Evolutionary conservation across 768 basidiomycete species (phyloP), one percentile per base, ranked within the genome.

Genomic region (Tremella mesenterica): DNA sequence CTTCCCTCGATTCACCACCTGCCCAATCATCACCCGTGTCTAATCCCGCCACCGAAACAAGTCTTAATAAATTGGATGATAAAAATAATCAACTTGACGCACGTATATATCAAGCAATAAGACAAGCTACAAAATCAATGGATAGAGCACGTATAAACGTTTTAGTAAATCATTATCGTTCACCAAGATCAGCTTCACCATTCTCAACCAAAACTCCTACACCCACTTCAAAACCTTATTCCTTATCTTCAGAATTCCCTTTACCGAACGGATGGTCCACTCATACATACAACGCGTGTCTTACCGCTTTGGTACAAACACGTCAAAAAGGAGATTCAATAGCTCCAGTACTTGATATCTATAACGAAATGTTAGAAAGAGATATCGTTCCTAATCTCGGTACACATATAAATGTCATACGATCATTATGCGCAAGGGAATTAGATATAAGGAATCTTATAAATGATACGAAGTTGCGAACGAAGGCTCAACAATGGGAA

Each of bases 291-390:
- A 88, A 88, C 61, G 68, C 76, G 29, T 82, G 82, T 4, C 72
- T 90, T 20, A 65, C 76, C 1, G 81, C 80, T 0, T 71, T 89
- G 2, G 62, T 76, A 31, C 26, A 38, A 0, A 53, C 63, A 13
- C 66, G 74, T 25, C 39, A 36, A 27, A 58, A 72, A 9, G 82
- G 82, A 7, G 79, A 80, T 56, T 80, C 82, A 5, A 76, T 87
- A 27, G 71, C 77, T 0, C 65, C 78, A 36, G 73, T 88, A 31
- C 69, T 85, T 49, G 79, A 82, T 45, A 78, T 82, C 2, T 92
- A 91, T 75, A 80, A 86, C 58, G 76, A 81, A 44, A 81, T 92
- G 78, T 74, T 89, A 52, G 74, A 77, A 25, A 77, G 74, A 27
- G 79, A 80, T 16, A 68, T 90, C 3, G 63, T 79, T 0, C 88